Base-by-base conservation (phyloP, 306 rosid species). In the Calophaca sinica region DNA sequence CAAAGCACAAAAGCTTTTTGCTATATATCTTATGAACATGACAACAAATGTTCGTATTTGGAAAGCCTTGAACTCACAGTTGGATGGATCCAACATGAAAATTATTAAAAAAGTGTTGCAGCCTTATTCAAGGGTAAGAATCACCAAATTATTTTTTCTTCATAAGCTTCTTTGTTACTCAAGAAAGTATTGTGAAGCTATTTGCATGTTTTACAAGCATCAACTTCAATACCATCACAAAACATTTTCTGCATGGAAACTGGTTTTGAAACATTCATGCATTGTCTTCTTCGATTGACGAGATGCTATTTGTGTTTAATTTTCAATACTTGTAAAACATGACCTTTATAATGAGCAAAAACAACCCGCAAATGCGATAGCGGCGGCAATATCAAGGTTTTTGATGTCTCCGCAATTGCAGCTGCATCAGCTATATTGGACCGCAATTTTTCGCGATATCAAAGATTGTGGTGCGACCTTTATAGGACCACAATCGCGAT, bases 71-170 rank as follows among this genome's bases (percentile, higher is more conserved):
- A 62, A 73, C 20, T 62, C 36, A 3, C 5, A 61, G 7, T 32
- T 68, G 45, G 55, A 72, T 48, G 81, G 68, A 46, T 42, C 57
- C n/a, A 4, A 10, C 48, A 2, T 31, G 14, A 63, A 31, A 54
- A 62, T 90, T 39, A 82, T 87, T 12, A 32, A 49, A 7, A 35
- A 68, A 49, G 67, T 85, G 75, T 55, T 90, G 64, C 85, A 62
- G 35, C 72, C 84, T 7, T 61, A 70, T 32, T 72, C 79, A 31
- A 44, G 4, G 7, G 88, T 88, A 82, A 81, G 85, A 65, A 44
- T 75, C 68, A 13, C 3, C n/a, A 7, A 35, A 6, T 46, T 2
- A 4, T 12, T 73, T 44, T 0, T 9, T 41, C 36, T 2, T 63
- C 35, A 41, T 15, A 39, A 0, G 33, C n/a, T 41, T 45, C 51